These are phyloP conservation scores for Leccinum ochraceum DNA, from an alignment of 768 basidiomycete genomes.

Conservation along the genomic window DNA sequence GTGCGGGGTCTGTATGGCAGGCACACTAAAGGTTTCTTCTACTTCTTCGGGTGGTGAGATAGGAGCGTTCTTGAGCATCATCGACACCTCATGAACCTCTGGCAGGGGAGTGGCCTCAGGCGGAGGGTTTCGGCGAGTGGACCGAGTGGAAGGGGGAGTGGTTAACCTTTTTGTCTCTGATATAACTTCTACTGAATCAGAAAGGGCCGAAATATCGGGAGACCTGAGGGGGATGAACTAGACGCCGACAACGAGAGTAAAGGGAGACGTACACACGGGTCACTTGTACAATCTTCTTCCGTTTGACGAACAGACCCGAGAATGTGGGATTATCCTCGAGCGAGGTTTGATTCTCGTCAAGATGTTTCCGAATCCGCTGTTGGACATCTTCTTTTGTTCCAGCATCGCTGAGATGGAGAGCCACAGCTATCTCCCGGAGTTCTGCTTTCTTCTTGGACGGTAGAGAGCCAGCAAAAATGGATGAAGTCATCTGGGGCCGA, in stretches of 20 bases:
- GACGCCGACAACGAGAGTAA: not conserved
- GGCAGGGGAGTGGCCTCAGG: slow-evolving; percentile 49
- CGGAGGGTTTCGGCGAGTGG: slow-evolving; percentile 22
- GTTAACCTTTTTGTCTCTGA: slow-evolving; percentile 17
- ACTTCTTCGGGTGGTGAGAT: slow-evolving; percentile 38
- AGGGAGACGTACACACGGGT: slow-evolving; percentile 14
- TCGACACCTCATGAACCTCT: slow-evolving; percentile 52
- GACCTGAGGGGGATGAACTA: slow-evolving; percentile 8
- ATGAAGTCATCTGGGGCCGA: slow-evolving; percentile 40
- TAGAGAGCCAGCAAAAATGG: slow-evolving; percentile 52
- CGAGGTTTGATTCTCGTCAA: slow-evolving; percentile 52
- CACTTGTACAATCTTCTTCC: slow-evolving; percentile 36
- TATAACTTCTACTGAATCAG: slow-evolving; percentile 14
- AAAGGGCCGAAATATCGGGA: slow-evolving; percentile 21
- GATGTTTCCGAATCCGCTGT: slow-evolving; percentile 60
- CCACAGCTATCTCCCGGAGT: slow-evolving; percentile 58
- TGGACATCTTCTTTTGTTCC: slow-evolving; percentile 69
- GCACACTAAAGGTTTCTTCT: slow-evolving; percentile 5
- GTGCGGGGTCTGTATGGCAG: slow-evolving; percentile 14
- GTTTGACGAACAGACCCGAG: slow-evolving; percentile 49
- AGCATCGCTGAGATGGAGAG: slow-evolving; percentile 49
- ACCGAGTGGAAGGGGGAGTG: slow-evolving; percentile 23
- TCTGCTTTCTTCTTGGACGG: slow-evolving; percentile 70
- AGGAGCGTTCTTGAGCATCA: slow-evolving; percentile 48
- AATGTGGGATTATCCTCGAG: slow-evolving; percentile 62